Conservation (phyloP, 140 eudicot genomes). For the Ambrosia hybrid region DNA sequence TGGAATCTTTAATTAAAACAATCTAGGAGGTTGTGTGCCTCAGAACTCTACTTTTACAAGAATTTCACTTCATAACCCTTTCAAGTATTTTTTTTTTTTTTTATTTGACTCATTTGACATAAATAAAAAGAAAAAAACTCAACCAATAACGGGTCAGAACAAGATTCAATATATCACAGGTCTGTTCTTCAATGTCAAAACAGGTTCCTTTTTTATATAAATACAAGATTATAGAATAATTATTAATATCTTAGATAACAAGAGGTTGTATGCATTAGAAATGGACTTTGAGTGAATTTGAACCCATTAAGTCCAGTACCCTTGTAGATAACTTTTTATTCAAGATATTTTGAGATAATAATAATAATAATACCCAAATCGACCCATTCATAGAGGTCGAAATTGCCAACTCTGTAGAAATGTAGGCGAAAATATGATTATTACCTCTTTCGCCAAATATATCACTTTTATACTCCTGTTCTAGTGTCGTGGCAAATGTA, state of each 20-base stretch:
- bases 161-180: not conserved
- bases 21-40: not conserved
- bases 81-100: not conserved
- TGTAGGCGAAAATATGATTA: not conserved
- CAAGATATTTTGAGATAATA: not conserved
- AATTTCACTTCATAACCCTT: not conserved
- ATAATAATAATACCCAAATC: not conserved
- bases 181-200: not conserved
- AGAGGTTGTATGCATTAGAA: not conserved
- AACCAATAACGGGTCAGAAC: not conserved
- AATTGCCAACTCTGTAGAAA: not conserved
- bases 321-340: not conserved
- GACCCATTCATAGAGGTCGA: not conserved
- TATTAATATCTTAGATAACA: not conserved
- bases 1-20: not conserved
- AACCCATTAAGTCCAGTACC: not conserved
- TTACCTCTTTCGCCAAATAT: constrained; percentile 91
- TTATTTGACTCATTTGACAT: not conserved
- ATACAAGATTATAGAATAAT: not conserved
- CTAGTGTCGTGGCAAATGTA: constrained; percentile 89
- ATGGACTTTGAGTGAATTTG: not conserved
- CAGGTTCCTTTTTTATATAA: not conserved
- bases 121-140: not conserved
- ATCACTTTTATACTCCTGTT: constrained; percentile 91
- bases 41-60: not conserved